Percentiles rank a stretch among this genome's conserved stretches.
Conservation (phyloP, 2,329 filamentous ascomycete genomes). For the Purpureocillium lavendulum region DNA sequence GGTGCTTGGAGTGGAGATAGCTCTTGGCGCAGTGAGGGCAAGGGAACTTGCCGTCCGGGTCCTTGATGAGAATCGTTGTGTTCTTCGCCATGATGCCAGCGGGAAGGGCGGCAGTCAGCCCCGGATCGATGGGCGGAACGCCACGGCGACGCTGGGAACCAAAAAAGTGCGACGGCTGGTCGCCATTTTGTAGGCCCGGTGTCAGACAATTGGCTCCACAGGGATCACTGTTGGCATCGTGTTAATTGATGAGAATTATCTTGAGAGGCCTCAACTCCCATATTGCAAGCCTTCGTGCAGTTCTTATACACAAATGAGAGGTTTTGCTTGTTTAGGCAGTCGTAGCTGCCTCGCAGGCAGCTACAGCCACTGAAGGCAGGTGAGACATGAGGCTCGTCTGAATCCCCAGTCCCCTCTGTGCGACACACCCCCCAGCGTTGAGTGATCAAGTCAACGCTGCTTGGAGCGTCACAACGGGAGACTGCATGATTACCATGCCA, state of each 20-base stretch:
- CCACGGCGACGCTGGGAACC: conserved; percentile 89
- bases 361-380: too few relatives aligned
- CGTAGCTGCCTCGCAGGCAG: too few relatives aligned
- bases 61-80: conserved; percentile 82
- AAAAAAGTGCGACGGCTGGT: conserved; percentile 81
- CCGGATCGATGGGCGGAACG: conserved; percentile 84
- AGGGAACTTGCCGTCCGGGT: conserved; percentile 95
- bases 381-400: too few relatives aligned
- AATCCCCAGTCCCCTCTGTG: too few relatives aligned
- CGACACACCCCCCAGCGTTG: conserved; percentile 1
- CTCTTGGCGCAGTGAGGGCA: conserved; percentile 98
- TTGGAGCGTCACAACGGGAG: neutral
- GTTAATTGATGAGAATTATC: too few relatives aligned
- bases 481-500: neutral
- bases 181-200: conserved; percentile 46
- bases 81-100: conserved; percentile 66
- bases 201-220: too few relatives aligned
- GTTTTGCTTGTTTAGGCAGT: too few relatives aligned
- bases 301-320: too few relatives aligned
- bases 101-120: conserved; percentile 68
- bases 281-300: too few relatives aligned
- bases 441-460: neutral
- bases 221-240: too few relatives aligned
- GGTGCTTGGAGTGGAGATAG: conserved; percentile 92
- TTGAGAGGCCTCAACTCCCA: too few relatives aligned